Evolutionary conservation across 2,329 filamentous ascomycete genomes (phyloP), one percentile per base, ranked within the genome.

Genomic region (Sporothrix pseudoabietina): DNA sequence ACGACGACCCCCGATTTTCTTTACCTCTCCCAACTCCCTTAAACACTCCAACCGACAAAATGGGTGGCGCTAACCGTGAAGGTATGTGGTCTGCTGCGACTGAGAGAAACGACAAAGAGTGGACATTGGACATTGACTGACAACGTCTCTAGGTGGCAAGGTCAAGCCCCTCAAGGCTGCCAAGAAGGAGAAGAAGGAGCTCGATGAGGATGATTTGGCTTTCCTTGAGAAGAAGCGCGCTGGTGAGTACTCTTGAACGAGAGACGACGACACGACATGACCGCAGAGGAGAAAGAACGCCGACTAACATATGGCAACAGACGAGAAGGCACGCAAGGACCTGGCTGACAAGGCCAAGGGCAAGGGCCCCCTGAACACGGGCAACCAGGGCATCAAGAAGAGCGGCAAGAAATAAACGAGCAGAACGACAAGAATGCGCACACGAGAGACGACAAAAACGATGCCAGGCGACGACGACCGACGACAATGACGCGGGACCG

Each of bases 301-400:
- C 16, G 3, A 47, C 65, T 61, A 5, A 69, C 55, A 44, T 12
- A 10, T 14, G 4, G 39, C 44, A 44, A 77, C 78, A 92, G 93
- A 94, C 78, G 92, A 93, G 80, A 94, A 94, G 87, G 92, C 92
- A 63, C 91, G 90, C 83, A 95, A 97, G 85, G 93, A 94, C 10
- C 81, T 97, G 84, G 90, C 91, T n/a, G 87, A 90, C 75, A 92
- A 93, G 85, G 91, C 92, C 63, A 91, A 92, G 79, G 92, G 92
- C 82, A 97, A 97, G 85, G 95, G 95, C 3, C 94, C 95, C 52
- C 82, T 98, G 81, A 94, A 94, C 84, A 91, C 90, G 44, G 94
- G 94, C 47, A 83, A 87, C 68, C 93, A 97, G 84, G 94, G 94
- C 76, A 97, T 98, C 86, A 98, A 98, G 91, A 98, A 97, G 89